Evolutionary conservation across 371 early-diverging fungal genomes (phyloP), one percentile per base, ranked within the genome.

Genomic region (Mortierella sp.): DNA sequence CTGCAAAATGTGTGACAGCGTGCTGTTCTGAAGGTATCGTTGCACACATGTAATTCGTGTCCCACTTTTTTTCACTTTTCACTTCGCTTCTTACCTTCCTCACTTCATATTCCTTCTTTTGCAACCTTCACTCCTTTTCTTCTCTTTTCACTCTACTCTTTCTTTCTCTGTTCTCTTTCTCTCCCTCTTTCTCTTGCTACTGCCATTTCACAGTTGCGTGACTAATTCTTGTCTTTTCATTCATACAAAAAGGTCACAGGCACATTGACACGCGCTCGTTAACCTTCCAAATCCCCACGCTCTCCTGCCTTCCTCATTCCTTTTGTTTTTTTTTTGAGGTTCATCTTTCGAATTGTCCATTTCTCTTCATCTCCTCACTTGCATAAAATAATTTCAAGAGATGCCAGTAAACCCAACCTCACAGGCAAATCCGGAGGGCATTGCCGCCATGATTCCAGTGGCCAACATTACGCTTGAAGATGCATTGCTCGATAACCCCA

Each of bases 401-500:
- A 63, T 72, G 21, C 81, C 81, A 28, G 16, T 60, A 4, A 65
- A 53, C 21, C 72, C 81, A 24, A 65, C 72, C 32, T 62, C 62
- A 0, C 52, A 65, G 15, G 57, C 64, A 2, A 36, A 67, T n/a
- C 38, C 82, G 32, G 81, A 81, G 36, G 82, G 82, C n/a, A 67
- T 81, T 6, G 65, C 82, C 6, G 82, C 82, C 28, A 72, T 81
- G 76, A 72, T 81, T 45, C 82, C 82, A 0, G 76, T 81, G 13
- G 82, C 82, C 57, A 81, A 81, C 63, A 74, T 86, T 19, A 88
- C 90, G 0, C 68, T 92, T n/a, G 87, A 92, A 67, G 88, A 90
- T 83, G 91, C 91, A n/a, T 67, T 92, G 50, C 85, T 85, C 19
- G 94, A 94, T 71, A 91, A 93, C 10, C 94, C 93, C 45, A 86